phyloP scores from a whole-genome alignment of 2,329 filamentous ascomycete species.

The Pyrenophora graminea region DNA sequence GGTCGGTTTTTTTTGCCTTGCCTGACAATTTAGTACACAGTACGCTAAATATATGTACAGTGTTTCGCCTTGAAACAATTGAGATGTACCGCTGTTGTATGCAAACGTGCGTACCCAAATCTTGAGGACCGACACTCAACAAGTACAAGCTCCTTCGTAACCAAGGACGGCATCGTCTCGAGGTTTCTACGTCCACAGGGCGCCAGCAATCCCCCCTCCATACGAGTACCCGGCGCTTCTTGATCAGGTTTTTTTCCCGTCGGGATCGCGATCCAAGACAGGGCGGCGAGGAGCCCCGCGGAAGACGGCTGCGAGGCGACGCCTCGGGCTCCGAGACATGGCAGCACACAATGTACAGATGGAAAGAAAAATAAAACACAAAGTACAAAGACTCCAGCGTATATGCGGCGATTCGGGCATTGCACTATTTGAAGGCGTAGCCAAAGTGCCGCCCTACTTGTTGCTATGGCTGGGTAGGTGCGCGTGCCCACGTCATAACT shows the following conservation, averaged over 20 bases:
- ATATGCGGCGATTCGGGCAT: background rate
- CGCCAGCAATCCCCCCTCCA: background rate
- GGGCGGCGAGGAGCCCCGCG: background rate
- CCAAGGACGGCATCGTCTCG: background rate
- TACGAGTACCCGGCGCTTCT: slow-evolving; percentile 1
- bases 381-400: background rate
- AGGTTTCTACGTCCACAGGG: background rate
- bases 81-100: no score
- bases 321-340: background rate
- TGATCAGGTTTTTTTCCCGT: slow-evolving; percentile 3
- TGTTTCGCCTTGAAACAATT: no score
- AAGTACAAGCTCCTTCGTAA: background rate
- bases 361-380: background rate
- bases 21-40: no score
- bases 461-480: slow-evolving; percentile 1
- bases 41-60: no score
- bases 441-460: background rate
- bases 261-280: slow-evolving; percentile 7
- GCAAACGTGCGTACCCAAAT: no score
- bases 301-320: background rate
- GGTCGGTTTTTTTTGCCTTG: no score
- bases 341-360: background rate
- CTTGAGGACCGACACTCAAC: no score
- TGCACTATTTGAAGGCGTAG: background rate
- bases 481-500: background rate